phyloP scores from a whole-genome alignment of 1,139 yeast genomes.

The Yamadazyma buinensis region DNA sequence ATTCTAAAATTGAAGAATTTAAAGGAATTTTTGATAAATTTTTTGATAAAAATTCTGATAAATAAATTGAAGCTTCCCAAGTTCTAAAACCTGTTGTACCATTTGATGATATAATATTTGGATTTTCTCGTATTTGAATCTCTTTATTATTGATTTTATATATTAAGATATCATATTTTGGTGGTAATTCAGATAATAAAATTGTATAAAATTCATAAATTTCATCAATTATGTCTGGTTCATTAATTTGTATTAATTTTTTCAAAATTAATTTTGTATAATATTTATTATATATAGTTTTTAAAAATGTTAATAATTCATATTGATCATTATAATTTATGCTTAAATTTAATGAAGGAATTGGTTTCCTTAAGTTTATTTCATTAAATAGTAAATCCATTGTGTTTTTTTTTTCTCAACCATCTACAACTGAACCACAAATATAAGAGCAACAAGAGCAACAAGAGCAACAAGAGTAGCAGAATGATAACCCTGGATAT shows the following conservation, averaged over 20 bases:
- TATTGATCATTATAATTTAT: slow-evolving; percentile 6
- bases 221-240: slow-evolving; percentile 28
- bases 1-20: slow-evolving; percentile 45
- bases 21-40: slow-evolving; percentile 10
- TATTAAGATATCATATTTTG: slow-evolving; percentile 9
- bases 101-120: slow-evolving; percentile 59
- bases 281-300: slow-evolving; percentile 34
- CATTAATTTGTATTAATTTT: slow-evolving; percentile 34
- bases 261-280: slow-evolving; percentile 48
- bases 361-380: slow-evolving; percentile 14
- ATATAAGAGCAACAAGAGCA: too few relatives aligned
- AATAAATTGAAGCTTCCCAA: slow-evolving; percentile 88
- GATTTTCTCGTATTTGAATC: slow-evolving; percentile 55
- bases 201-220: slow-evolving; percentile 39
- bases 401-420: background rate
- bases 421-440: too few relatives aligned
- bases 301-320: slow-evolving; percentile 5
- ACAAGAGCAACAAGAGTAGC: too few relatives aligned
- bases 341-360: slow-evolving; percentile 1
- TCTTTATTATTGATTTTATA: slow-evolving; percentile 35
- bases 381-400: too few relatives aligned
- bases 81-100: slow-evolving; percentile 90
- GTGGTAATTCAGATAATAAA: background rate
- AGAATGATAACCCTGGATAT: too few relatives aligned
- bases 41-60: slow-evolving; percentile 36